Evolutionary conservation across 306 rosid species (phyloP).

Genomic region (Lathyrus oleraceus): DNA sequence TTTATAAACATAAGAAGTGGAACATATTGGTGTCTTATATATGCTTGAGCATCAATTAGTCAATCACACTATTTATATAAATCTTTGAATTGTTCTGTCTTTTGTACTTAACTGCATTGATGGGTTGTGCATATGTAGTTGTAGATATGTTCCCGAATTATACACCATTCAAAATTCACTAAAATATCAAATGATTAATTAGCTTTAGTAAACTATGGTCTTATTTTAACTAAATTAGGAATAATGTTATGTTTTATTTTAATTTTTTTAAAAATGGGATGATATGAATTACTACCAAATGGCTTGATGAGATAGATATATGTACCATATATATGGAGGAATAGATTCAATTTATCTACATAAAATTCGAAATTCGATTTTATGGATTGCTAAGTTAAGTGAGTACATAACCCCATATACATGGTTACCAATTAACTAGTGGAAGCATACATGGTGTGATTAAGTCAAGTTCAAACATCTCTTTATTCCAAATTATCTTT

Average conservation of each 20-base stretch:
- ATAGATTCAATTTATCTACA: conserved; percentile 33
- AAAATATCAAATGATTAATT: not conserved
- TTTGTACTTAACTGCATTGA: not conserved
- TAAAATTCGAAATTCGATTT: conserved; percentile 20
- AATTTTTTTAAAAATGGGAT: not conserved
- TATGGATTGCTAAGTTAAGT: conserved; percentile 4
- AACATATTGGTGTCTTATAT: conserved; percentile 6
- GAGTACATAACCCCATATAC: not conserved
- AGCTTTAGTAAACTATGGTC: not conserved
- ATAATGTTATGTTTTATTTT: not conserved
- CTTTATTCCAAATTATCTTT: conserved; percentile 25
- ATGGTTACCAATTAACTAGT: not conserved
- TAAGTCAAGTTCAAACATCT: conserved; percentile 1
- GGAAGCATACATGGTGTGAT: not conserved
- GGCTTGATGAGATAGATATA: not conserved
- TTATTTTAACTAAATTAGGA: not conserved
- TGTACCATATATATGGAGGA: conserved; percentile 9
- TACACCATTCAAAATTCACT: not conserved
- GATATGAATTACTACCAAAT: not conserved
- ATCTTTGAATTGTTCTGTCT: not conserved
- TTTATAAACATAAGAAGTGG: conserved; percentile 13
- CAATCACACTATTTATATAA: not conserved
- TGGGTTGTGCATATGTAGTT: not conserved
- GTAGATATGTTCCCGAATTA: not conserved
- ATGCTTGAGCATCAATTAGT: conserved; percentile 20